Evolutionary conservation across 2,329 filamentous ascomycete genomes (phyloP).

Genomic region (Macrophomina pseudophaseolina): DNA sequence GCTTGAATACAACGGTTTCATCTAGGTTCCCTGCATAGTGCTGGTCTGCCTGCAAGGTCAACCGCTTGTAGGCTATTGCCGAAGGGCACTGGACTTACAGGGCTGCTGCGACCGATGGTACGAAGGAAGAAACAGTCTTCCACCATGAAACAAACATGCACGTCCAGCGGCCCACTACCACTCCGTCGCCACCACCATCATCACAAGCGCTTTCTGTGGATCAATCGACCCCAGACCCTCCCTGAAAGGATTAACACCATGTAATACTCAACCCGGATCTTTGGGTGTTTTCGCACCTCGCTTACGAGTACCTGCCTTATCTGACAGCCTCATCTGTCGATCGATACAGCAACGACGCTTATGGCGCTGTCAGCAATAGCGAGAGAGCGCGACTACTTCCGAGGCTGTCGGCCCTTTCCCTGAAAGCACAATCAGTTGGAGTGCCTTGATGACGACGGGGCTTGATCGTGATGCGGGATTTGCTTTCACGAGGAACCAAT

Average conservation of each 20-base stretch:
- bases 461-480: background rate
- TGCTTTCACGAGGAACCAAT: background rate
- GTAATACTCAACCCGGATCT: background rate
- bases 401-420: background rate
- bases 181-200: background rate
- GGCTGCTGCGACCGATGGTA: background rate
- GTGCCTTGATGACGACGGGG: background rate
- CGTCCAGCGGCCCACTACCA: background rate
- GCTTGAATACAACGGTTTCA: slow-evolving; percentile 4
- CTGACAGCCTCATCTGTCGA: background rate
- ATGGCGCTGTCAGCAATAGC: background rate
- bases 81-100: slow-evolving; percentile 4
- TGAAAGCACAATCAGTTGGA: background rate
- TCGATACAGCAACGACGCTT: background rate
- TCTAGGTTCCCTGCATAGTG: background rate
- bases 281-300: background rate
- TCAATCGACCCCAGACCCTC: background rate
- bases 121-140: background rate
- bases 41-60: slow-evolving; percentile 5
- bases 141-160: background rate
- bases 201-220: background rate
- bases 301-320: slow-evolving; percentile 19
- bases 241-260: background rate
- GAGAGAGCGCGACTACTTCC: background rate
- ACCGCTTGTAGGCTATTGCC: background rate